phyloP scores from a whole-genome alignment of 1,284 basidiomycete genomes.

The Ganoderma resinaceum region DNA sequence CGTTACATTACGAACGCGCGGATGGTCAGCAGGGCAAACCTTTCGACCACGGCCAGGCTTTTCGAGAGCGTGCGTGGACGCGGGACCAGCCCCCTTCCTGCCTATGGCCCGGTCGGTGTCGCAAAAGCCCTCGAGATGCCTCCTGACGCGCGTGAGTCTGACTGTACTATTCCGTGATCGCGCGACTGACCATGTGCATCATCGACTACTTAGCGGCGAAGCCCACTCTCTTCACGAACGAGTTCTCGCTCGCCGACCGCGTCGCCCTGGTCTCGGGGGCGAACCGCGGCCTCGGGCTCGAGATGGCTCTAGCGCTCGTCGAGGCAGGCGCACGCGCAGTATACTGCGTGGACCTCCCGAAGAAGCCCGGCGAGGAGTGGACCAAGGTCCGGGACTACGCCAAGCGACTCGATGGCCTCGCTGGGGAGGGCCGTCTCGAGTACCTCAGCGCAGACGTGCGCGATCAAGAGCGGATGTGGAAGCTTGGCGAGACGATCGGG shows the following conservation, averaged over 20 bases:
- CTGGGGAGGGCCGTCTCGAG: constrained; percentile 56
- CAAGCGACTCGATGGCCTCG: constrained; percentile 46
- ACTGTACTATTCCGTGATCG: not conserved
- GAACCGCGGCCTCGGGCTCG: constrained; percentile 83
- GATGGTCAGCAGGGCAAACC: constrained; percentile 11
- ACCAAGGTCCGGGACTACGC: constrained; percentile 61
- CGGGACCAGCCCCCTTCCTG: constrained; percentile 45
- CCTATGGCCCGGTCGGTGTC: constrained; percentile 68
- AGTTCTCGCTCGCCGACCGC: constrained; percentile 78
- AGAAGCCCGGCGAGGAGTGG: constrained; percentile 74
- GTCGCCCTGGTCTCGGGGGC: constrained; percentile 82
- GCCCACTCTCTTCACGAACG: constrained; percentile 60
- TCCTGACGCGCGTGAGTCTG: constrained; percentile 26
- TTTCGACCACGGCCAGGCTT: constrained; percentile 22
- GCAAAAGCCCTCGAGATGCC: constrained; percentile 59
- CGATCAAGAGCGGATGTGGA: constrained; percentile 65
- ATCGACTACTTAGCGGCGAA: constrained; percentile 30
- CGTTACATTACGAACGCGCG: not conserved
- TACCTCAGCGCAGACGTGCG: constrained; percentile 73
- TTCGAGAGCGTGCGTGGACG: constrained; percentile 34
- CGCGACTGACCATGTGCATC: not conserved
- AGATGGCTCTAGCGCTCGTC: constrained; percentile 79
- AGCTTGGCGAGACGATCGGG: constrained; percentile 63
- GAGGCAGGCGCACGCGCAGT: constrained; percentile 82
- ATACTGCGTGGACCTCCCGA: constrained; percentile 79